Evolutionary conservation across 805 yeast species (phyloP).

Genomic region (Priceomyces fermenticarens): DNA sequence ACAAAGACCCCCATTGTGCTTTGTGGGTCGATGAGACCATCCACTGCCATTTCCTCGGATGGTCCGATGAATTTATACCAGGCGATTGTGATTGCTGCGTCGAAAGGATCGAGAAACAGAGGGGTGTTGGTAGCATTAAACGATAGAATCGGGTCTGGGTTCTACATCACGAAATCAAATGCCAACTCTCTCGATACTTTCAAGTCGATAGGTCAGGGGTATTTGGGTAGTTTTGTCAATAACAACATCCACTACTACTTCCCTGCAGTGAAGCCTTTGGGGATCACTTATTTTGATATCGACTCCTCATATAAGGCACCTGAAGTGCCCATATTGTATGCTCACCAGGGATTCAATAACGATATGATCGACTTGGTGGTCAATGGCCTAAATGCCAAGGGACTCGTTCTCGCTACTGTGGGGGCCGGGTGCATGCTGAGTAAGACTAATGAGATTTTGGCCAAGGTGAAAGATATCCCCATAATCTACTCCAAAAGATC

Average conservation of each 20-base stretch:
- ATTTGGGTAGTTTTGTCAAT: constrained; percentile 66
- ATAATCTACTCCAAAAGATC: constrained; percentile 64
- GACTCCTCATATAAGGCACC: constrained; percentile 26
- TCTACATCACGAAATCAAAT: constrained; percentile 66
- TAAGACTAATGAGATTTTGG: constrained; percentile 43
- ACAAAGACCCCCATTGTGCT: constrained; percentile 56
- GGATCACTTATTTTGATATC: constrained; percentile 40
- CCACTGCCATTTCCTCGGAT: constrained; percentile 66
- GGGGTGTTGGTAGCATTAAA: constrained; percentile 64
- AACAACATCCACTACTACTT: constrained; percentile 62
- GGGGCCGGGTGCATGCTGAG: constrained; percentile 68
- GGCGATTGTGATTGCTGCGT: constrained; percentile 62
- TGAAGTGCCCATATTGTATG: constrained; percentile 56
- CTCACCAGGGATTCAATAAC: constrained; percentile 58
- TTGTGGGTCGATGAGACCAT: constrained; percentile 75
- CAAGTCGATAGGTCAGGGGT: constrained; percentile 66
- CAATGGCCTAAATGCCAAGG: constrained; percentile 44
- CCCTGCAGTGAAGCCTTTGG: constrained; percentile 60
- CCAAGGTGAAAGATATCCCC: constrained; percentile 45
- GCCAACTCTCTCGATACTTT: constrained; percentile 71
- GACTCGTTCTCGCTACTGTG: constrained; percentile 64
- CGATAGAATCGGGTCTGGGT: constrained; percentile 68
- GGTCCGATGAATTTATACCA: constrained; percentile 73
- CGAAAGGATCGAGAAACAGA: constrained; percentile 48
- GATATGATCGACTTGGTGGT: constrained; percentile 46